Base-by-base conservation (phyloP, 2,329 filamentous ascomycete genomes). In the Penicillium sp. region DNA sequence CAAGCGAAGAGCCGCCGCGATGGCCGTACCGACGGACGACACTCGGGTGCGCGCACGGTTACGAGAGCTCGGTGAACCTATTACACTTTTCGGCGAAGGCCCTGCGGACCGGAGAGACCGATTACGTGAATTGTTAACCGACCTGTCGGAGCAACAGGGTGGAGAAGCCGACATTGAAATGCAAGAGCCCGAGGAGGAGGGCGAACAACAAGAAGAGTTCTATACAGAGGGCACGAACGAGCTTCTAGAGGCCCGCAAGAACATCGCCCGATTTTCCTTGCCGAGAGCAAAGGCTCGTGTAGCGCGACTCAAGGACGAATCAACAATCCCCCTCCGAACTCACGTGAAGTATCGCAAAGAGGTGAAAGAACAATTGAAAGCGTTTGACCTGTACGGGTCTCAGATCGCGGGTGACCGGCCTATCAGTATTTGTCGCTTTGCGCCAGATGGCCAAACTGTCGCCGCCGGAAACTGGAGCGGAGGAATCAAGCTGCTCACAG, bases 381-480 rank as follows among this genome's bases (percentile, higher is more conserved):
- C 82, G 1, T 96, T 97, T 64, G 93, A 98, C 69, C 82, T 99
- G 16, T 95, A 95, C 71, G 96, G 91, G 19, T 96, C 91, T 70
- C 95, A 99, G 75, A 93, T 91, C 57, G 91, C 92, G 0, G 92
- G 91, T 49, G 93, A 98, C 64, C 84, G 95, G 39, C 90, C 96
- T 21, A 86, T 99, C 54, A 93, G 92, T 74, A 93, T 98, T 77
- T 91, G 91, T 48, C 86, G 95, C 55, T 93, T 99, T 76, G 88
- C 93, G 8, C 95, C 95, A 0, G 89, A 90, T 67, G 90, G 91
- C 16, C 82, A 93, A 71, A 82, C 89, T 10, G 84, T 98, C 35
- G 95, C 93, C 3, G 90, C 91, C 2, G 95, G 95, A 39, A 96
- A 96, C 70, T 98, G 93, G 91, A 90, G 88, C 51, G 95, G 95